Conservation (phyloP, 78 protist species). For the Chrysochromulina parva region DNA sequence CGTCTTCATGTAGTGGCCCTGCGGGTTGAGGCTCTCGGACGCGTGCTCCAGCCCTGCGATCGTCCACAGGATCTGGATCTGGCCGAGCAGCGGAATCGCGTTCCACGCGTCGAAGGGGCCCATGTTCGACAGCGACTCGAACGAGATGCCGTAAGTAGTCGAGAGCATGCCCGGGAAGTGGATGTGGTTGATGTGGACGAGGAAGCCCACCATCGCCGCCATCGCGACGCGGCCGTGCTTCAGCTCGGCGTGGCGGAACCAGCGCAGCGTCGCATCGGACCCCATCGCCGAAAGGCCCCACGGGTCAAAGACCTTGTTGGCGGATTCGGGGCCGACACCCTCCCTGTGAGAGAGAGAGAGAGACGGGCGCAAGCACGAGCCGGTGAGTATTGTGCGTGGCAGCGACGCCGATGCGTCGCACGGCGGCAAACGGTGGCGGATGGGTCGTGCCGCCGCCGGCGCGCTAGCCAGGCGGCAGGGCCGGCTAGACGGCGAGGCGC, state of each 20-base stretch:
- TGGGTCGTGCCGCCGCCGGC: too few relatives aligned
- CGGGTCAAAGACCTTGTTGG: neutral
- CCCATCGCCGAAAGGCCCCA: neutral
- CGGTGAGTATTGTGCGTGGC: too few relatives aligned
- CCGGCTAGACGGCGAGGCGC: too few relatives aligned
- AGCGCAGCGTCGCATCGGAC: neutral
- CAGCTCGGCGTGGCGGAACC: neutral
- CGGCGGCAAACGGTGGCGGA: too few relatives aligned
- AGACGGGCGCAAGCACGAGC: too few relatives aligned
- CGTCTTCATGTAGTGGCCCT: neutral
- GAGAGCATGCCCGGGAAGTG: neutral
- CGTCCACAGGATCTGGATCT: neutral
- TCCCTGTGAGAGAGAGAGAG: neutral
- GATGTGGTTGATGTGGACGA: neutral
- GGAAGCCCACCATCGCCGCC: neutral
- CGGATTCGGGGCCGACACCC: neutral
- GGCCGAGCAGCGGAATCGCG: neutral
- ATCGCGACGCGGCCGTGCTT: conserved; percentile 4
- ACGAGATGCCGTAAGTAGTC: neutral
- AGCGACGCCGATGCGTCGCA: too few relatives aligned
- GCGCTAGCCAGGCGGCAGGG: too few relatives aligned
- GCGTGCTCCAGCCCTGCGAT: neutral
- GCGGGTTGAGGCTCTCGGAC: neutral
- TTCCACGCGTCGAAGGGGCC: neutral
- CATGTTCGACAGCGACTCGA: neutral